These are phyloP conservation scores for Cydonia oblonga DNA, from an alignment of 331 rosid genomes.

Conservation along the genomic window DNA sequence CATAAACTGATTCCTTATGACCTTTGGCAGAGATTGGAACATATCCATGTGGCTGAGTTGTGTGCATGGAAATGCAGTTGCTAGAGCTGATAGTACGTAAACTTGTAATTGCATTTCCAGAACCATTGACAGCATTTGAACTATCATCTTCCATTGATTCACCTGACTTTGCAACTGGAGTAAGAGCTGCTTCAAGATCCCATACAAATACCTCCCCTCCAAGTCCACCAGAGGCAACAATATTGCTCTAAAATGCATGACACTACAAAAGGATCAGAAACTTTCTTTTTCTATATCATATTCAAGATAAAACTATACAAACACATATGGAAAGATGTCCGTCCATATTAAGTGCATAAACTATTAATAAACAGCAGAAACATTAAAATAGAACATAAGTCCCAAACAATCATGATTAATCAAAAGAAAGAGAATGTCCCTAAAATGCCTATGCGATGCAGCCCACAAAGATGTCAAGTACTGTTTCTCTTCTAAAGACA, in stretches of 20 bases:
- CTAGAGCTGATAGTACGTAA: conserved; percentile 76
- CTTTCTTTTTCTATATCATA: neutral
- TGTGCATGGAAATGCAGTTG: conserved; percentile 51
- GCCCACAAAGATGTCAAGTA: too few species aligned
- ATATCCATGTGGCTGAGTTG: conserved; percentile 77
- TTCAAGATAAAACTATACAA: neutral
- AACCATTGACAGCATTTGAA: conserved; percentile 64
- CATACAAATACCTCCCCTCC: conserved; percentile 99
- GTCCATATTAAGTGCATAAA: neutral
- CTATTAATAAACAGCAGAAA: too few species aligned
- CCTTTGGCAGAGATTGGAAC: conserved; percentile 85
- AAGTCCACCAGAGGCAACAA: conserved; percentile 99
- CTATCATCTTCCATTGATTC: conserved; percentile 68
- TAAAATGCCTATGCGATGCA: too few species aligned
- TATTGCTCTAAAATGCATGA: conserved; percentile 97
- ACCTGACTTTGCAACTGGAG: conserved; percentile 53
- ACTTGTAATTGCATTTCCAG: conserved; percentile 62
- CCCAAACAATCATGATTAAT: too few species aligned
- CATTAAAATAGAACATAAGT: too few species aligned
- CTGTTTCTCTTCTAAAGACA: too few species aligned
- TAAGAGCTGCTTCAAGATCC: conserved; percentile 85
- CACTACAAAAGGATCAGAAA: conserved; percentile 81
- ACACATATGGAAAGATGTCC: neutral
- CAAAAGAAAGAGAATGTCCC: too few species aligned
- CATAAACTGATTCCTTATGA: conserved; percentile 98